Evolutionary conservation across 176 grass and related monocot species (phyloP).

Genomic region (Paspalum notatum): DNA sequence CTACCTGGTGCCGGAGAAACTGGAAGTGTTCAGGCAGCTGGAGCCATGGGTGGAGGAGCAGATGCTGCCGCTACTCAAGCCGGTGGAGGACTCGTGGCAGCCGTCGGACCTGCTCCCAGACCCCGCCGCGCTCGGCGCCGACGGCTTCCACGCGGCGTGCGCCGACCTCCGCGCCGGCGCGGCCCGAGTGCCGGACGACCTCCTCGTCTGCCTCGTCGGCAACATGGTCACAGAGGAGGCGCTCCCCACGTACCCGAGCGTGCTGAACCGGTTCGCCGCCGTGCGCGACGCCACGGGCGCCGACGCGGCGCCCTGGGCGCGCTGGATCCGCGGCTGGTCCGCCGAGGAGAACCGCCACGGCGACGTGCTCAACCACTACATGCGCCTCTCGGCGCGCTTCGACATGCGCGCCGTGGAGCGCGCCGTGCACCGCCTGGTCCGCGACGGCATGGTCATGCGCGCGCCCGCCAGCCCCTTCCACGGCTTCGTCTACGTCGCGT

Average conservation of each 20-base stretch:
- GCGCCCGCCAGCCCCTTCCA: conserved; percentile 54
- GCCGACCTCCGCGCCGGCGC: conserved; percentile 53
- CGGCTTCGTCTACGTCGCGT: conserved; percentile 77
- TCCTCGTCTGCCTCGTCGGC: conserved; percentile 72
- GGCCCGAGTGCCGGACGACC: conserved; percentile 54
- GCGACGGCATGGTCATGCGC: conserved; percentile 56
- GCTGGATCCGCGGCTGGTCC: conserved; percentile 85
- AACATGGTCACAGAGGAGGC: conserved; percentile 97
- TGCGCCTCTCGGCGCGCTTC: conserved; percentile 79
- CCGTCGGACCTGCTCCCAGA: background rate
- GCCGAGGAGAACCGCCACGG: conserved; percentile 94
- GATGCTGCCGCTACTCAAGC: conserved; percentile 53
- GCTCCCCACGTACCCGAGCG: conserved; percentile 82
- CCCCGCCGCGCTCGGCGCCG: background rate
- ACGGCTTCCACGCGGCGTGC: conserved; percentile 53
- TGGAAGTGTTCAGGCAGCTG: conserved; percentile 52
- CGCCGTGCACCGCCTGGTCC: conserved; percentile 76
- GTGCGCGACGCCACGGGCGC: conserved; percentile 70
- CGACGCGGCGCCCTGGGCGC: conserved; percentile 67
- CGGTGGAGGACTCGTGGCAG: conserved; percentile 32
- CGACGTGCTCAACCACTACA: conserved; percentile 70
- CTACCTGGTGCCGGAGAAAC: conserved; percentile 52
- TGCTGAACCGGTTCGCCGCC: conserved; percentile 68
- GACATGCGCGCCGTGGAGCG: conserved; percentile 76
- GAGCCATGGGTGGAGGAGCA: conserved; percentile 45